Percentiles rank a stretch among this genome's conserved stretches.
Evolutionary conservation across 768 basidiomycete genomes (phyloP).

Genomic region (Termitomyces sp.): DNA sequence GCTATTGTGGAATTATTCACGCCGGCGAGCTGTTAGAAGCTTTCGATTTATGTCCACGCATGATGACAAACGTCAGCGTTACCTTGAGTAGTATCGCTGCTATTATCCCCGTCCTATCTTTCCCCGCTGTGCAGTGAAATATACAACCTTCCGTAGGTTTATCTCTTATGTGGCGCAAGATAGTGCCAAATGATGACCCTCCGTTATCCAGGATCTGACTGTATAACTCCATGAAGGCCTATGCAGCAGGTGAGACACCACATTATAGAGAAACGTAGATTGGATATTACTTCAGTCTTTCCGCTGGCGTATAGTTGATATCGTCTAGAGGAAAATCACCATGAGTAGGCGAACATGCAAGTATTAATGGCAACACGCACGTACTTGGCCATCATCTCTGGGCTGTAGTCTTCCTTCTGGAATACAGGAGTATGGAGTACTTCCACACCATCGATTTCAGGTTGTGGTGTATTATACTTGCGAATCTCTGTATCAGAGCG

Average conservation of each 20-base stretch:
- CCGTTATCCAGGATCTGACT: slow-evolving; percentile 79
- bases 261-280: not conserved
- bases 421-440: slow-evolving; percentile 66
- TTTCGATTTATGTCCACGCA: not conserved
- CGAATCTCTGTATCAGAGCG: slow-evolving; percentile 78
- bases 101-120: slow-evolving; percentile 77
- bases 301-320: slow-evolving; percentile 78
- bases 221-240: slow-evolving; percentile 83
- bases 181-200: slow-evolving; percentile 62
- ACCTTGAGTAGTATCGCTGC: slow-evolving; percentile 76
- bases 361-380: slow-evolving; percentile 40
- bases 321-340: slow-evolving; percentile 42
- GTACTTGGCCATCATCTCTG: slow-evolving; percentile 81
- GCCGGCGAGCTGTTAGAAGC: slow-evolving; percentile 60
- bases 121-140: slow-evolving; percentile 86
- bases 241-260: slow-evolving; percentile 1
- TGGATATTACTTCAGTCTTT: slow-evolving; percentile 61
- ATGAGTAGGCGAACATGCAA: slow-evolving; percentile 20
- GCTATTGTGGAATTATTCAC: slow-evolving; percentile 65
- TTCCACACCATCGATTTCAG: slow-evolving; percentile 61
- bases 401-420: slow-evolving; percentile 75
- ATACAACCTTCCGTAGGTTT: slow-evolving; percentile 61
- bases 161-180: slow-evolving; percentile 74
- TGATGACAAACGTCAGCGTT: slow-evolving; percentile 7
- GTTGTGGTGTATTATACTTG: slow-evolving; percentile 68